Evolutionary conservation across 73 alveolate species (phyloP).

Genomic region (Diophrys sp.): DNA sequence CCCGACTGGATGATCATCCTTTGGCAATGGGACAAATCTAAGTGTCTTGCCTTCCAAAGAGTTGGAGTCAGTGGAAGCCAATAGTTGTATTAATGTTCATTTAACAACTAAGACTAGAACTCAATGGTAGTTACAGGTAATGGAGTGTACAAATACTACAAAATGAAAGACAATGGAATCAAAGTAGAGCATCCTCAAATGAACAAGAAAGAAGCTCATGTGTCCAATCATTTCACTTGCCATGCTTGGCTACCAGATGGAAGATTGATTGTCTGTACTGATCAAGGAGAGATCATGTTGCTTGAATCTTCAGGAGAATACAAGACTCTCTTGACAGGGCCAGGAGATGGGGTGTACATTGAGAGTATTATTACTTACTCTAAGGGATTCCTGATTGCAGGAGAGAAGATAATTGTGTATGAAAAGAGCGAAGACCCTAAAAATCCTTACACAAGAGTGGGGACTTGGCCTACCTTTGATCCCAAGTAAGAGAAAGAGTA

Average conservation of each 20-base stretch:
- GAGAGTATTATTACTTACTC: conserved; percentile 49
- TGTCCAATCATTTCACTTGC: conserved; percentile 67
- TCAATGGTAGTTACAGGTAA: conserved; percentile 69
- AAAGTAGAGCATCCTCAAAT: conserved; percentile 57
- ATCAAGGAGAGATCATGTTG: conserved; percentile 80
- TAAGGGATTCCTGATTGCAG: conserved; percentile 73
- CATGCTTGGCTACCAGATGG: conserved; percentile 87
- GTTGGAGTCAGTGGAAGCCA: conserved; percentile 51
- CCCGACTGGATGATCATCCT: conserved; percentile 80
- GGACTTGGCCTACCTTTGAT: conserved; percentile 57
- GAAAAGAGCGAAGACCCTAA: conserved; percentile 82
- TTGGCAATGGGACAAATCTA: conserved; percentile 87
- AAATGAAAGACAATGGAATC: conserved; percentile 59
- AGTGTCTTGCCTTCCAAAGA: conserved; percentile 36
- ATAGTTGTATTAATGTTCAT: conserved; percentile 64
- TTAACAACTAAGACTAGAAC: conserved; percentile 54
- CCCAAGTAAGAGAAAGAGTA: conserved; percentile 59
- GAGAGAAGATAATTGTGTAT: conserved; percentile 71
- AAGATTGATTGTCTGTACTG: conserved; percentile 85
- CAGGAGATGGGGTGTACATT: conserved; percentile 66
- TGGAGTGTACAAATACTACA: conserved; percentile 66
- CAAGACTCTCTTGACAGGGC: conserved; percentile 61
- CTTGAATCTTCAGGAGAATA: conserved; percentile 82
- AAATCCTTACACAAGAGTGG: conserved; percentile 56
- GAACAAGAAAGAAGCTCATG: conserved; percentile 64